These are phyloP conservation scores for Sporothrix luriei DNA, from an alignment of 2,329 filamentous ascomycete species.

Conservation along the genomic window DNA sequence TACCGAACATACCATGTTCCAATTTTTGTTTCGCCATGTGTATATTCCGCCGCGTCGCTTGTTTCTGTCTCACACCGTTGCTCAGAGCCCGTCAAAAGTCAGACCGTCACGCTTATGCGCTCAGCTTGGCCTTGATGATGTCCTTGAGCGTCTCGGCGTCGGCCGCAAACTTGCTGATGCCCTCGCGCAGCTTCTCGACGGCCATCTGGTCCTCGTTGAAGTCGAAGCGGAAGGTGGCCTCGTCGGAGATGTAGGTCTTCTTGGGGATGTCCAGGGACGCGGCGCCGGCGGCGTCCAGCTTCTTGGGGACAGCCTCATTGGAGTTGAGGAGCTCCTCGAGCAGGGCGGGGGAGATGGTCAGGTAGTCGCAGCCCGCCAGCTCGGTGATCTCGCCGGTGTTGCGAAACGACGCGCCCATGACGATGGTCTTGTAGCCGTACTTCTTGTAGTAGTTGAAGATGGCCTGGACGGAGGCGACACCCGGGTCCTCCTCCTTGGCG, in stretches of 20 bases:
- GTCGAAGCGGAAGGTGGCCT: slow-evolving; percentile 92
- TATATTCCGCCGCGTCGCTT: neutral
- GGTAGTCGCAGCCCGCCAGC: slow-evolving; percentile 96
- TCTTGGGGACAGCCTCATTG: slow-evolving; percentile 78
- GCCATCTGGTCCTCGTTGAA: slow-evolving; percentile 99
- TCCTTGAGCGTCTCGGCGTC: slow-evolving; percentile 93
- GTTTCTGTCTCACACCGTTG: neutral
- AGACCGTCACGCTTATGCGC: slow-evolving; percentile 30
- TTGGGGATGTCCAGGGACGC: slow-evolving; percentile 74
- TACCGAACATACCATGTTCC: neutral
- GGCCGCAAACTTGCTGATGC: slow-evolving; percentile 98
- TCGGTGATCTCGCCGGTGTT: slow-evolving; percentile 96
- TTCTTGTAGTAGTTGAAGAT: slow-evolving; percentile 99
- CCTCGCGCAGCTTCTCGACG: slow-evolving; percentile 97
- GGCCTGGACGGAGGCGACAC: slow-evolving; percentile 86
- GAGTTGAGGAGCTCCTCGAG: slow-evolving; percentile 94
- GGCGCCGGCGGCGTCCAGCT: slow-evolving; percentile 76
- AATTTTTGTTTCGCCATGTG: slow-evolving; percentile 9
- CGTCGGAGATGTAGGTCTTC: slow-evolving; percentile 87
- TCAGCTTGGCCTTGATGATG: slow-evolving; percentile 85
- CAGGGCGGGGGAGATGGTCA: slow-evolving; percentile 94
- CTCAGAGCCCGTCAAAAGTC: neutral
- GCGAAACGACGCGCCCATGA: slow-evolving; percentile 99
- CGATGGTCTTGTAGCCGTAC: slow-evolving; percentile 97
- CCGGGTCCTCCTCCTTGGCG: slow-evolving; percentile 85